A percentile compares a stretch with the other conserved stretches of the same genome.
Evolutionary conservation across 805 yeast genomes (phyloP).

Genomic region (Lipomyces sp.): DNA sequence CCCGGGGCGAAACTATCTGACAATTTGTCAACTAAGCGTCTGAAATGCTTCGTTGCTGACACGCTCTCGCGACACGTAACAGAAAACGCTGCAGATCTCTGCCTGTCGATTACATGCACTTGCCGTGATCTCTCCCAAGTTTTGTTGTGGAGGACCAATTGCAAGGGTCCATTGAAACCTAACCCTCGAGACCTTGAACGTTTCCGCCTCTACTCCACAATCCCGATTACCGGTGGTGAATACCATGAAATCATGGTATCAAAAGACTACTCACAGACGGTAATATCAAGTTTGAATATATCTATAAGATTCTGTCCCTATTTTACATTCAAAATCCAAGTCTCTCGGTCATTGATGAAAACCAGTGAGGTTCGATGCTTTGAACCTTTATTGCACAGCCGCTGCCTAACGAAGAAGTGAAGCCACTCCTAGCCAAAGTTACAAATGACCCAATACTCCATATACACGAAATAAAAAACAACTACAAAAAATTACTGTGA

Average conservation of each 20-base stretch:
- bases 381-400: too few relatives aligned
- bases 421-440: neutral
- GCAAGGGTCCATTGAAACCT: neutral
- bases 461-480: neutral
- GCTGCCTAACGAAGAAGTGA: too few relatives aligned
- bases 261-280: neutral
- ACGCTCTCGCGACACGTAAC: neutral
- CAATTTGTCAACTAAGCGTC: neutral
- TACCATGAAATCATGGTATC: neutral
- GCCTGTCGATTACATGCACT: neutral
- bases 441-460: conserved; percentile 1
- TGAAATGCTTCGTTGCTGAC: neutral
- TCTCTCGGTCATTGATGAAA: neutral
- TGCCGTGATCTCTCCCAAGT: neutral
- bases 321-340: conserved; percentile 1
- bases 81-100: neutral
- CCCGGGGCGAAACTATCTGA: neutral
- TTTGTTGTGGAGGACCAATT: conserved; percentile 1
- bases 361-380: neutral
- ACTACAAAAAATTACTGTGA: neutral
- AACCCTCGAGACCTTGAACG: neutral
- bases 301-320: neutral
- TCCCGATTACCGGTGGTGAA: too few relatives aligned
- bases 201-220: too few relatives aligned
- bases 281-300: neutral